These are phyloP conservation scores for Gelatoporia subvermispora DNA, from an alignment of 768 basidiomycete species.

Conservation along the genomic window DNA sequence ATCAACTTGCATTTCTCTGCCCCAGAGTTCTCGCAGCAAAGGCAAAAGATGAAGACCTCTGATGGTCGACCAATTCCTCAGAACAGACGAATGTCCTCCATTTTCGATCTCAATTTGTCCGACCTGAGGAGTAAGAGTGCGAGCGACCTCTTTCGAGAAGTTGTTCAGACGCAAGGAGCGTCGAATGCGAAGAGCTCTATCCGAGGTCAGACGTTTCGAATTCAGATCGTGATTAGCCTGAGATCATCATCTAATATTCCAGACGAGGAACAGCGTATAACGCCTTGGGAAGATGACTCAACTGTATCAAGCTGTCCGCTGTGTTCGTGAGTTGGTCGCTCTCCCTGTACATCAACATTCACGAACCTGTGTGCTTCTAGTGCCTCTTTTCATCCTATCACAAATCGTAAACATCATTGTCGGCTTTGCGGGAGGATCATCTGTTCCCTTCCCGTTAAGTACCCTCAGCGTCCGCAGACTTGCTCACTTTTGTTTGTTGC, in stretches of 20 bases:
- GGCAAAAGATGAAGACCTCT: conserved; percentile 1
- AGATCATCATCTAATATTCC: background rate
- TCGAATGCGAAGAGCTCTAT: conserved; percentile 55
- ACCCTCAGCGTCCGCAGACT: conserved; percentile 54
- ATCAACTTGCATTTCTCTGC: conserved; percentile 64
- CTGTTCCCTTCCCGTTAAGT: conserved; percentile 81
- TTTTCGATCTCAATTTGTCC: conserved; percentile 67
- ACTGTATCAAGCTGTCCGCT: conserved; percentile 75
- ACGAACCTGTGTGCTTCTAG: conserved; percentile 23
- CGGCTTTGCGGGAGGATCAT: conserved; percentile 89
- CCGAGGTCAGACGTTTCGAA: conserved; percentile 43
- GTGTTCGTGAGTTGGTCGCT: conserved; percentile 55
- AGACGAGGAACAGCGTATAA: conserved; percentile 88
- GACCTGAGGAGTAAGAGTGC: conserved; percentile 58
- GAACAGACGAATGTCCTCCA: conserved; percentile 51
- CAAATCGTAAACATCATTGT: conserved; percentile 95
- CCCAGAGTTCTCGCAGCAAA: conserved; percentile 13
- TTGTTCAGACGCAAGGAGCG: conserved; percentile 39
- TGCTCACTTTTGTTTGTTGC: conserved; percentile 86
- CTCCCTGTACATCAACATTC: background rate
- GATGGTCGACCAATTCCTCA: conserved; percentile 13
- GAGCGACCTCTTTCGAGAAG: conserved; percentile 65
- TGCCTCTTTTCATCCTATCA: conserved; percentile 79
- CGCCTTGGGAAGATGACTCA: conserved; percentile 90
- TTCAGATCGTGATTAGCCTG: background rate